Conservation (phyloP, 257 asterid species). For the Sherardia arvensis region DNA sequence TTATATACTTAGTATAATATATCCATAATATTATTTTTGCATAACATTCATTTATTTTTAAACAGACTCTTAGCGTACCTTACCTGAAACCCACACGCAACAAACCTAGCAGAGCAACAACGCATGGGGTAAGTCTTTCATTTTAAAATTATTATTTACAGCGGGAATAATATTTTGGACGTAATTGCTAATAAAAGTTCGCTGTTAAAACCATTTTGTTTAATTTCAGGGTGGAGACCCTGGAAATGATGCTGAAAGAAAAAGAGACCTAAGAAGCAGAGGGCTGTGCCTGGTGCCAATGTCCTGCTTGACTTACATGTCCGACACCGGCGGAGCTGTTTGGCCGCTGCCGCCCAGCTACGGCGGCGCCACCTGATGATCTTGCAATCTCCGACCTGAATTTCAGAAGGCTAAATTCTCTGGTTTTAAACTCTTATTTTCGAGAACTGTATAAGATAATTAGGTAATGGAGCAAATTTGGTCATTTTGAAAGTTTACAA, state of each 20-base stretch:
- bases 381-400: neutral
- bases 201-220: too few species aligned
- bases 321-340: conserved; percentile 52
- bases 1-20: too few species aligned
- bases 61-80: conserved; percentile 82
- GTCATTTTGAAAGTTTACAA: conserved; percentile 50
- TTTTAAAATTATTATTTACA: too few species aligned
- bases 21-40: too few species aligned
- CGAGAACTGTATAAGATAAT: neutral
- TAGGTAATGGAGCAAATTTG: conserved; percentile 68
- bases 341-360: conserved; percentile 80
- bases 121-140: conserved; percentile 40
- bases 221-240: conserved; percentile 4
- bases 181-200: too few species aligned
- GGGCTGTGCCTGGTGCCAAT: conserved; percentile 83
- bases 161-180: too few species aligned
- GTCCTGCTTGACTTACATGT: conserved; percentile 60
- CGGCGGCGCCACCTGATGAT: conserved; percentile 26
- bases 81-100: conserved; percentile 67
- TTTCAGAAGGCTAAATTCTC: neutral
- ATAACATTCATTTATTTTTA: neutral
- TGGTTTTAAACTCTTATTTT: too few species aligned
- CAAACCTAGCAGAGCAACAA: conserved; percentile 34
- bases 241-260: conserved; percentile 38
- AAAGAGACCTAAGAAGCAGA: conserved; percentile 54